These are phyloP conservation scores for Debaryomyces udenii DNA, from an alignment of 1,139 yeast genomes.

Conservation along the genomic window DNA sequence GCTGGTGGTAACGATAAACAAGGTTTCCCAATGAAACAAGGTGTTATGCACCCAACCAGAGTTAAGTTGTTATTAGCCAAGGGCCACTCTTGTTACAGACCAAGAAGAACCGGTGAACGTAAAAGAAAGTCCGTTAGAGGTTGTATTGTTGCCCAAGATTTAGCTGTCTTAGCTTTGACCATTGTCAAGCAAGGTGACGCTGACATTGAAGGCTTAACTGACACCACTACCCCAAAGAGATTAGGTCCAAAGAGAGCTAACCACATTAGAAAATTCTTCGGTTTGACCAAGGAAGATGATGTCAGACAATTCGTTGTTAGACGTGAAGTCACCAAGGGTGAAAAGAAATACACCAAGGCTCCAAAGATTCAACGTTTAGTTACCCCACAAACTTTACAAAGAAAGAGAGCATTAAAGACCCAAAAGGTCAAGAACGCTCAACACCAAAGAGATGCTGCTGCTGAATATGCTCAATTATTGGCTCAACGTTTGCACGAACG, in stretches of 20 bases:
- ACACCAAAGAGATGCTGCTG: slow-evolving; percentile 99
- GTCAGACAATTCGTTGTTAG: slow-evolving; percentile 95
- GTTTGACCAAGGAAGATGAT: slow-evolving; percentile 96
- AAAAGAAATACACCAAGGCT: slow-evolving; percentile 98
- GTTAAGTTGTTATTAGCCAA: slow-evolving; percentile 92
- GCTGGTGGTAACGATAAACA: slow-evolving; percentile 99
- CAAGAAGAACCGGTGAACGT: slow-evolving; percentile 99
- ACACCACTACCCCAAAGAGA: slow-evolving; percentile 94
- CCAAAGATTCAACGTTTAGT: slow-evolving; percentile 99
- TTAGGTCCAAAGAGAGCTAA: slow-evolving; percentile 99
- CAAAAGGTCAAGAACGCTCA: slow-evolving; percentile 96
- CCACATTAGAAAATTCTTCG: slow-evolving; percentile 99
- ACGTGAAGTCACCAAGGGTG: slow-evolving; percentile 98
- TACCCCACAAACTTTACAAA: slow-evolving; percentile 98
- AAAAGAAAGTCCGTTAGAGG: slow-evolving; percentile 99
- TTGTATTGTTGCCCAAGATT: slow-evolving; percentile 96
- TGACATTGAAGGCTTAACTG: slow-evolving; percentile 96
- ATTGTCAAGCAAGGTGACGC: slow-evolving; percentile 96
- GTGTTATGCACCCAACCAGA: slow-evolving; percentile 99
- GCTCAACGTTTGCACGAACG: slow-evolving; percentile 98
- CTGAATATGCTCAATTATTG: slow-evolving; percentile 98
- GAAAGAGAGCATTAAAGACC: slow-evolving; percentile 97
- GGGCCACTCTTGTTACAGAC: slow-evolving; percentile 99
- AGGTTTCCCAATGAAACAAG: slow-evolving; percentile 99
- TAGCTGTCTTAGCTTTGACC: slow-evolving; percentile 91